Conservation (phyloP, 345 rosid genomes). For the Populus alba region DNA sequence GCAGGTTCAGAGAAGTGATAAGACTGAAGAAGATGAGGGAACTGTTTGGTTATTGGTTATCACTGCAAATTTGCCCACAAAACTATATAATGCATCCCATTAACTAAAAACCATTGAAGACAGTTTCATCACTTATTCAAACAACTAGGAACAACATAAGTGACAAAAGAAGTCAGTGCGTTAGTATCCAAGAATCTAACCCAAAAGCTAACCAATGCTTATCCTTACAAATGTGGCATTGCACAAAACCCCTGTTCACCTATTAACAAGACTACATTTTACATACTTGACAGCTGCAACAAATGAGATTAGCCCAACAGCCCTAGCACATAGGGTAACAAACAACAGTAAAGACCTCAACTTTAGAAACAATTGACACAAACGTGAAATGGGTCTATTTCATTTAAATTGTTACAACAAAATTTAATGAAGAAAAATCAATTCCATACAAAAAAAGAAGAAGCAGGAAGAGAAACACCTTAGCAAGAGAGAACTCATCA, state of each 20-base stretch:
- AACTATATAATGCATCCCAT: neutral
- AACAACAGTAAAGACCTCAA: neutral
- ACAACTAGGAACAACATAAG: neutral
- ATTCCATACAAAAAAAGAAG: neutral
- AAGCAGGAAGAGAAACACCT: slow-evolving; percentile 37
- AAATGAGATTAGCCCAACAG: neutral
- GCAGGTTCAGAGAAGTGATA: neutral
- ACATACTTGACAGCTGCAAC: neutral
- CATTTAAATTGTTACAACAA: neutral
- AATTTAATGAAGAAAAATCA: neutral
- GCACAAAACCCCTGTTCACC: neutral
- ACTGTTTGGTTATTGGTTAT: neutral
- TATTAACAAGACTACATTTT: neutral
- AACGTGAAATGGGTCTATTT: neutral
- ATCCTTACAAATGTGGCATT: neutral
- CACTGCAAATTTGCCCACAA: neutral
- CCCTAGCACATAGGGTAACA: neutral
- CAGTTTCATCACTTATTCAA: neutral
- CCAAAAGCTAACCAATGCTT: neutral
- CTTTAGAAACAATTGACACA: neutral
- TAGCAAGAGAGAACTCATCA: slow-evolving; percentile 72
- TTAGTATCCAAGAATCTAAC: neutral
- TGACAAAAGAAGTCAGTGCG: neutral
- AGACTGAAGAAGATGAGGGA: neutral
- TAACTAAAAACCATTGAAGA: neutral